Base-by-base conservation (phyloP, 169 alveolate genomes). In the Plasmodium knowlesi region DNA sequence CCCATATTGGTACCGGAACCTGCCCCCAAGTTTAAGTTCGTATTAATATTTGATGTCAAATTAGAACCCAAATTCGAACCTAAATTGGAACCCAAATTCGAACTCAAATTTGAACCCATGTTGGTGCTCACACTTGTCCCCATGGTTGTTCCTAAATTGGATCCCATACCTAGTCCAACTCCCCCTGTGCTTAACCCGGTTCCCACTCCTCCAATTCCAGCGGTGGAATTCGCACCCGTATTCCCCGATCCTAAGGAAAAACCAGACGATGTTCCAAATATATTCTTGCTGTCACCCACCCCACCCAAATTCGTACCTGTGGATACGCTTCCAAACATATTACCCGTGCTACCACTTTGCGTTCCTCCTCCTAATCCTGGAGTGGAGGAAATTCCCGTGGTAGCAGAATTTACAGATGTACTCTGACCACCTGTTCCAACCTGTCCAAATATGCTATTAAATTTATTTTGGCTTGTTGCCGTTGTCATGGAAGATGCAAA, bases 261-360 rank as follows among this genome's bases (percentile, higher is more conserved):
- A 53, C 93, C 93, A 50, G 93, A 54, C 14, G 79, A 50, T 5
- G 93, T 46, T 50, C 93, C 93, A 73, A 86, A 86, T 76, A 86
- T 74, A 76, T 86, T 86, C 32, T 86, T 86, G 41, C 61, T 76
- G 53, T 71, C 92, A 86, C 81, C 82, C 43, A 86, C 34, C 12
- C 67, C 70, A 53, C 54, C 72, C 30, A 39, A 30, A 86, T 78
- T 74, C 34, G 73, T 86, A 73, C 79, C 43, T 22, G 93, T 50
- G 3, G 90, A 82, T 46, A 46, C 80, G 28, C 41, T 74, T 53
- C 93, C 93, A 74, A 74, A 74, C 6, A 86, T 46, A 53, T 74
- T 74, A 72, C 46, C 72, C 30, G 67, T 84, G 53, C 92, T 81
- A 81, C 86, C 73, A 81, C 74, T 81, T 9, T 41, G 37, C 32